Base-by-base conservation (phyloP, 2,329 filamentous ascomycete species). In the Calonectria montana region DNA sequence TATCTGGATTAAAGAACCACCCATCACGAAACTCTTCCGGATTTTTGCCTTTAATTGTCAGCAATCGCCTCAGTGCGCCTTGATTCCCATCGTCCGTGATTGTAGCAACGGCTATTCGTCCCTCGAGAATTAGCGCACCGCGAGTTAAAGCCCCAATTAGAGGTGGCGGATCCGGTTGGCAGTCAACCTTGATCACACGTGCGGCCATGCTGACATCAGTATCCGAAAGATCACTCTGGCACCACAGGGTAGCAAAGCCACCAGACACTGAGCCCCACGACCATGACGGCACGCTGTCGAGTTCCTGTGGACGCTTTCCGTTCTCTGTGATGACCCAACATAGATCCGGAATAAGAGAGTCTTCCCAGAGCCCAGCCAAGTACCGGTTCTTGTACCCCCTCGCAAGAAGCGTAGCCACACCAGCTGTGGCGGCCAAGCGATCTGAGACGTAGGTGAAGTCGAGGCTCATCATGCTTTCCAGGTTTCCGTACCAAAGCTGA, bases 281-380 rank as follows among this genome's bases (percentile, higher is more conserved):
- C 73, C 73, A 74, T n/a, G 73, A 74, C 1, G 73, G 73, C 15
- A 71, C 53, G 8, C n/a, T 23, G n/a, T 39, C n/a, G 29, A 73
- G 48, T 45, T 74, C 69, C 8, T 65, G 35, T 8, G 72, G 70
- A 9, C 74, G 59, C 3, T 55, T 29, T 3, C 67, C 62, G 13
- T 65, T 57, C 12, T 75, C 73, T 2, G 31, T 65, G 5, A 74
- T 57, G 2, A 65, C 69, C 73, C 73, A 75, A 23, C 73, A 75
- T 15, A 72, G 61, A 23, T 75, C 74, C 3, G 43, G 25, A 3
- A 74, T 23, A 4, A 74, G 68, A 2, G 67, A 69, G 8, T 71
- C 67, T 23, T 74, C 70, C 74, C 74, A 74, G 16, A 75, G 37
- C 7, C 74, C 72, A 10, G 70, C 74, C 5, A 75, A 55, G 35